phyloP scores from a whole-genome alignment of 495 filamentous ascomycete species.

The Penicillium silybi region DNA sequence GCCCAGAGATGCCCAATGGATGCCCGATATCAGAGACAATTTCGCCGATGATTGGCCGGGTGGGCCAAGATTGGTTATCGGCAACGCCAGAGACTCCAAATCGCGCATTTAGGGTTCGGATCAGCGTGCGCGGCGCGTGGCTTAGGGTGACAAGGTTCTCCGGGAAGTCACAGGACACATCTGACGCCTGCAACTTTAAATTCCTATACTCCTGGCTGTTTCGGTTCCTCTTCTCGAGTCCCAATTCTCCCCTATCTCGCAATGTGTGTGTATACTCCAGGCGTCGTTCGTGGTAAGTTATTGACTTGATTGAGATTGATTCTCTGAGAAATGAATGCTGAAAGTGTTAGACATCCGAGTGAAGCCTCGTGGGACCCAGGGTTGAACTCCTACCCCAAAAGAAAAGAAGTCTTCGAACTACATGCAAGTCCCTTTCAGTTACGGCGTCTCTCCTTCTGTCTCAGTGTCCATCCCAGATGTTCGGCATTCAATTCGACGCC shows the following conservation, averaged over 20 bases:
- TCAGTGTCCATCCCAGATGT: slow-evolving; percentile 5
- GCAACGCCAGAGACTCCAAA: not conserved
- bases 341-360: not conserved
- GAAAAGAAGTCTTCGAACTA: not conserved
- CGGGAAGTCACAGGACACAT: not conserved
- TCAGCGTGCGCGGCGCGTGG: not conserved
- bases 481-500: slow-evolving; percentile 22
- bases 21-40: slow-evolving; percentile 6
- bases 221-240: not conserved
- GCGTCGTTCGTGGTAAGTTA: not conserved
- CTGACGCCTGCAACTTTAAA: not conserved
- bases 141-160: not conserved
- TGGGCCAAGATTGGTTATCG: not conserved
- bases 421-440: not conserved
- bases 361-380: not conserved
- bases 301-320: not conserved
- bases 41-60: not conserved
- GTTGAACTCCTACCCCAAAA: not conserved
- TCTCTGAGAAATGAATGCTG: not conserved
- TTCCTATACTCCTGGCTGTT: not conserved
- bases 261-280: not conserved
- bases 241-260: not conserved
- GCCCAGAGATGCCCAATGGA: slow-evolving; percentile 5
- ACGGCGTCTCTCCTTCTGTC: not conserved
- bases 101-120: not conserved